A percentile compares a stretch with the other conserved stretches of the same genome.
Conservation (phyloP, 2,329 filamentous ascomycete species). For the Penicillium brevicompactum region DNA sequence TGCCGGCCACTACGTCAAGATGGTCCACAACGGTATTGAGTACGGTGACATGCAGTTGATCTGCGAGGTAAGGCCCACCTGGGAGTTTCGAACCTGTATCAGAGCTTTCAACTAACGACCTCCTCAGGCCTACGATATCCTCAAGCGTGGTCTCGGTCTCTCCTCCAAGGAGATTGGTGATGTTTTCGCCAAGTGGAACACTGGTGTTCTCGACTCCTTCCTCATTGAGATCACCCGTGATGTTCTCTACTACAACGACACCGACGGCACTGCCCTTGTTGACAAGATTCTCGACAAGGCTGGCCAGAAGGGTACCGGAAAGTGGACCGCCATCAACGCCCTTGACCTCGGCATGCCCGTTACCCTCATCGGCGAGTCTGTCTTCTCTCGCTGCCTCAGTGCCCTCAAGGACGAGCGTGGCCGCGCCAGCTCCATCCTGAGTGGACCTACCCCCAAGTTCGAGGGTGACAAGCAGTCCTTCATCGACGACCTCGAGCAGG, state of each 20-base stretch:
- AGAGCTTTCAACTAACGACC: neutral
- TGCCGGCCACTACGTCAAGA: constrained; percentile 99
- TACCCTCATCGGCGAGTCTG: constrained; percentile 94
- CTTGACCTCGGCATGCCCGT: constrained; percentile 98
- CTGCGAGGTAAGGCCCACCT: constrained; percentile 73
- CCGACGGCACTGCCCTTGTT: constrained; percentile 84
- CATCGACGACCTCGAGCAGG: constrained; percentile 97
- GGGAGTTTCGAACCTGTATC: neutral
- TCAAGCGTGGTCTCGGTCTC: constrained; percentile 95
- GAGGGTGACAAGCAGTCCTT: constrained; percentile 89
- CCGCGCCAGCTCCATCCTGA: constrained; percentile 76
- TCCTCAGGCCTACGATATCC: constrained; percentile 91
- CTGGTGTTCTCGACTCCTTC: constrained; percentile 97
- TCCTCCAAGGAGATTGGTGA: constrained; percentile 93
- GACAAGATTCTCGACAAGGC: constrained; percentile 99
- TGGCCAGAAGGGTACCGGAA: constrained; percentile 98
- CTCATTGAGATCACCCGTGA: constrained; percentile 98
- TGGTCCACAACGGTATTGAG: constrained; percentile 99
- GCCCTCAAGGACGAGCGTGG: constrained; percentile 91
- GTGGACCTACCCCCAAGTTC: constrained; percentile 77
- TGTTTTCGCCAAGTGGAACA: constrained; percentile 95
- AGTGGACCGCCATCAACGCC: constrained; percentile 99
- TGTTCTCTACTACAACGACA: constrained; percentile 98
- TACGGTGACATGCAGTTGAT: constrained; percentile 99
- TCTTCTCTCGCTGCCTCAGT: constrained; percentile 91